Evolutionary conservation across 1,139 yeast genomes (phyloP), one percentile per base, ranked within the genome.

Genomic region (Candida tetrigidarum): DNA sequence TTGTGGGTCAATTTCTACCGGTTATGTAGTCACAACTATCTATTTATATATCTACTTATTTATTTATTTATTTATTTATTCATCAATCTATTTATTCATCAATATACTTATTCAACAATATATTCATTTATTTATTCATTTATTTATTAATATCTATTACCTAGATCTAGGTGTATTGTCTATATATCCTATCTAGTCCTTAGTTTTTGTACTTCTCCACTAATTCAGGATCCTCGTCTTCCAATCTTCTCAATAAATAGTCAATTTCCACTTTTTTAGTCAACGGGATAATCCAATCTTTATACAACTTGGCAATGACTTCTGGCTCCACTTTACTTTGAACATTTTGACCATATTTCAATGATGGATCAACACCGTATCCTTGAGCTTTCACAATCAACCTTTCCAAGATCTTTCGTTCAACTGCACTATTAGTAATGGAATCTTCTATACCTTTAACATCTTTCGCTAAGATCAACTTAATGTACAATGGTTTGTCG

Each of bases 261-360:
- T 92, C 97, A 12, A 93, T 87, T 66, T 93, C 99, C 12, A 93
- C 98, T 62, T 86, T 87, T 67, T 92, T 93, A 5, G 99, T 93
- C 62, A 93, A 73, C 8, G 98, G 98, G 55, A 93, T 93, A 37
- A 93, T 87, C 71, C 84, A 86, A 44, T 90, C 90, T 64, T 86
- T 84, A 71, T 93, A 93, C 52, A 93, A 84, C 49, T 79, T 74
- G 15, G 93, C 96, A 50, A 93, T 81, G 16, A 82, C 78, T 52
- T 87, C 90, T 0, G 96, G 95, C 41, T 87, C 78, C 25, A 93
- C 86, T 58, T 88, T 89, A 52, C 88, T 84, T 61, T 85, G 91
- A 15, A 82, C 79, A 47, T 78, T 76, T 54, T 84, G 88, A 34
- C 84, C 72, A 69, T 81, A 83, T 56, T 79, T 79, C 58, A 90